phyloP scores from a whole-genome alignment of 768 basidiomycete genomes.

The Amanita jacksonii region DNA sequence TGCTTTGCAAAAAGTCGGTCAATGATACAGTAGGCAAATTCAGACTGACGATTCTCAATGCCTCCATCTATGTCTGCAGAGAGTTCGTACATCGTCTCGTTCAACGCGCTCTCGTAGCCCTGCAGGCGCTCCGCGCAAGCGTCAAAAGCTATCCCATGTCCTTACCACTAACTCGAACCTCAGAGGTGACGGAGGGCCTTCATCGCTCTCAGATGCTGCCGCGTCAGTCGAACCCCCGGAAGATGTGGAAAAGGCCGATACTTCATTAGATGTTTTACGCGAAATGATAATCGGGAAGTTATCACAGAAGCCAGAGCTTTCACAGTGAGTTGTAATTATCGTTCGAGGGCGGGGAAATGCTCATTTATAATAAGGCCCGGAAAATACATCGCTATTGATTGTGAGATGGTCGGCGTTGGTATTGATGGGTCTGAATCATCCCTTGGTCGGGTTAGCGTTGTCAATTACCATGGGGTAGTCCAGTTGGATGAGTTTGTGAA shows the following conservation, averaged over 20 bases:
- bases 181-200: neutral
- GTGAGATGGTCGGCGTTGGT: conserved; percentile 98
- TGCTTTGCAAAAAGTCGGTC: conserved; percentile 40
- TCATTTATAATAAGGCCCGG: conserved; percentile 36
- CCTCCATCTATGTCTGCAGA: neutral
- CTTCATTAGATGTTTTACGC: conserved; percentile 34
- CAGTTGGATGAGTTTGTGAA: conserved; percentile 79
- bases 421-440: conserved; percentile 73
- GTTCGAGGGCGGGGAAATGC: neutral
- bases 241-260: conserved; percentile 17
- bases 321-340: conserved; percentile 28
- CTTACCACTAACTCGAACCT: neutral
- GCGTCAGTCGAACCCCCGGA: too few relatives aligned
- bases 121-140: conserved; percentile 10
- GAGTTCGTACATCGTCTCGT: conserved; percentile 7
- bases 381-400: conserved; percentile 80
- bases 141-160: conserved; percentile 11
- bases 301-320: conserved; percentile 29
- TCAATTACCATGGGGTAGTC: conserved; percentile 79
- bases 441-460: conserved; percentile 81
- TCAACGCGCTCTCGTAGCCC: conserved; percentile 8
- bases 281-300: conserved; percentile 44
- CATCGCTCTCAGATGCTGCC: neutral
- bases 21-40: neutral
- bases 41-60: neutral